Conservation (phyloP, 2,329 filamentous ascomycete genomes). For the Blastomyces percursus region DNA sequence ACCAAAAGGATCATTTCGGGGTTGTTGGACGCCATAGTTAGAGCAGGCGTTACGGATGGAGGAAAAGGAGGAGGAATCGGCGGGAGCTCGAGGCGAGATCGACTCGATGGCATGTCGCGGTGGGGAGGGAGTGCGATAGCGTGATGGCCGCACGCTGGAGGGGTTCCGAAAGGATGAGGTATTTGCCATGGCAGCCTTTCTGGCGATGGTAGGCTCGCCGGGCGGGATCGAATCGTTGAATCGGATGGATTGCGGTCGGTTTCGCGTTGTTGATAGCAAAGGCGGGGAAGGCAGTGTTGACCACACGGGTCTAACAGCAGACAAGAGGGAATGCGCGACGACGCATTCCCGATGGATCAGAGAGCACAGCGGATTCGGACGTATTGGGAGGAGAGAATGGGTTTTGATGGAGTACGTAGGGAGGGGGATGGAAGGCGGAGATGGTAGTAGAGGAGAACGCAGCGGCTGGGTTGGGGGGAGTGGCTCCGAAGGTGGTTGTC, state of each 20-base stretch:
- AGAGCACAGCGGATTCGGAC: neutral
- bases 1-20: constrained; percentile 13
- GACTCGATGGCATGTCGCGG: constrained; percentile 38
- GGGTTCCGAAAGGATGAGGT: constrained; percentile 27
- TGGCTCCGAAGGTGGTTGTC: constrained; percentile 1
- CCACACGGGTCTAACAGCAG: constrained; percentile 32
- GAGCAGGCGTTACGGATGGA: constrained; percentile 18
- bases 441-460: neutral
- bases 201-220: constrained; percentile 12
- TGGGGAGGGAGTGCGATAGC: constrained; percentile 38
- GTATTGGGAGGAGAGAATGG: neutral
- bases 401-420: neutral
- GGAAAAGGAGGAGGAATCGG: constrained; percentile 16
- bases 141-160: constrained; percentile 24
- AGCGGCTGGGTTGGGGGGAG: neutral
- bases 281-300: constrained; percentile 28
- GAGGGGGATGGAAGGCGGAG: neutral
- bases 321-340: constrained; percentile 27
- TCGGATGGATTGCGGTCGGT: constrained; percentile 21
- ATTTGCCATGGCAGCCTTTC: constrained; percentile 24
- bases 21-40: neutral
- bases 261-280: constrained; percentile 21
- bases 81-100: constrained; percentile 30
- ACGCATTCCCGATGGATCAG: constrained; percentile 31
- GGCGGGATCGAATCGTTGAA: constrained; percentile 17